phyloP scores from a whole-genome alignment of 768 basidiomycete genomes.

The Lepiota brunneoincarnata region DNA sequence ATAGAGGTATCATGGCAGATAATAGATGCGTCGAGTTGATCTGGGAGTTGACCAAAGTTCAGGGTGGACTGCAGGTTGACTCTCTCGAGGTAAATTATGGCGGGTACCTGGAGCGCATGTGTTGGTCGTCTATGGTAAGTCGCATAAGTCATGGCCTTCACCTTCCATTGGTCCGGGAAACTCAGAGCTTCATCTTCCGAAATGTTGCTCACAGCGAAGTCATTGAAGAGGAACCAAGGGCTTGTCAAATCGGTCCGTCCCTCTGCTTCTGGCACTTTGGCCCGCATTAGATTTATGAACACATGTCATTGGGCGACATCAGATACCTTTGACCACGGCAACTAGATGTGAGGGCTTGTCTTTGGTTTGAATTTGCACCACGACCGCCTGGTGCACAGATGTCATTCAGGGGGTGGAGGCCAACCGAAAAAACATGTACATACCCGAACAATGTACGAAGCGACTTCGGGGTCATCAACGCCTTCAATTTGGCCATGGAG shows the following conservation, averaged over 20 bases:
- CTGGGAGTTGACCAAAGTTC: constrained; percentile 64
- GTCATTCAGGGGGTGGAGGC: background rate
- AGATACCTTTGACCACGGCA: constrained; percentile 78
- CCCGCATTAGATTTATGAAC: background rate
- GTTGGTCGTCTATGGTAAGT: background rate
- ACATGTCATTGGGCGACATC: background rate
- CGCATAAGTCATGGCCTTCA: constrained; percentile 26
- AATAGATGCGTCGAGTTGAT: constrained; percentile 68
- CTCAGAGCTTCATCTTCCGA: constrained; percentile 84
- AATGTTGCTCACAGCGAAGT: constrained; percentile 86
- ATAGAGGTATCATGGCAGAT: constrained; percentile 87
- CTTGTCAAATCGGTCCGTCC: constrained; percentile 34
- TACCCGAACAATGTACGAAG: constrained; percentile 74
- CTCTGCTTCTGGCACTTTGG: constrained; percentile 69
- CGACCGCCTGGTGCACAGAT: constrained; percentile 56
- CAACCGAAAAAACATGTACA: constrained; percentile 20
- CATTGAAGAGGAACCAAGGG: constrained; percentile 95
- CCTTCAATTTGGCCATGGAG: constrained; percentile 61
- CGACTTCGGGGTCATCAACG: constrained; percentile 50
- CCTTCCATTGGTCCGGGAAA: constrained; percentile 93
- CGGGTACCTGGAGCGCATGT: constrained; percentile 56
- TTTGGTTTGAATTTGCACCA: constrained; percentile 76
- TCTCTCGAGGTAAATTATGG: constrained; percentile 88
- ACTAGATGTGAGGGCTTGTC: constrained; percentile 80
- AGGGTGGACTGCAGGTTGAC: constrained; percentile 55